Percentiles rank a stretch among this genome's conserved stretches.
These are phyloP conservation scores for Phialophora verrucosa DNA, from an alignment of 2,329 filamentous ascomycete genomes.

Conservation along the genomic window DNA sequence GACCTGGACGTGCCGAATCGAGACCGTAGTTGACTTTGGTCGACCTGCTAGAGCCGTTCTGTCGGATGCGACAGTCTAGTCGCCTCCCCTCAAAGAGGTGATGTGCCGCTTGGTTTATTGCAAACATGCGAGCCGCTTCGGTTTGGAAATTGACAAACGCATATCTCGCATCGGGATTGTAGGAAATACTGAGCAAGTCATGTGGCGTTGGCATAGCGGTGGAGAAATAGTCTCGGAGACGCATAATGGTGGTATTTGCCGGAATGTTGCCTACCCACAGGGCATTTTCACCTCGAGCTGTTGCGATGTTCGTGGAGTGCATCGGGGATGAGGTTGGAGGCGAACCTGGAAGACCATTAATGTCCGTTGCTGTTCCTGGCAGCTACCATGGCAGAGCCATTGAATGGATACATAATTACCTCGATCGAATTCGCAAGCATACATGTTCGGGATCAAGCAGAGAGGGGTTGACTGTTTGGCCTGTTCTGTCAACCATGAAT, in stretches of 20 bases:
- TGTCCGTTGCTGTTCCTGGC: neutral
- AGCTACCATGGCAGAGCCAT: too few species aligned
- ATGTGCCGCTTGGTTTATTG: slow-evolving; percentile 26
- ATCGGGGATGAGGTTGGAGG: neutral
- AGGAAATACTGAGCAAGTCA: slow-evolving; percentile 31
- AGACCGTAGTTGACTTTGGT: slow-evolving; percentile 34
- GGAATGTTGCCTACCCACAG: slow-evolving; percentile 37
- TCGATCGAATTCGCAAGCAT: neutral
- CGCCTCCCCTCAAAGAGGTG: slow-evolving; percentile 28
- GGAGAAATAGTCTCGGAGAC: slow-evolving; percentile 31
- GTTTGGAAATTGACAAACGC: slow-evolving; percentile 33
- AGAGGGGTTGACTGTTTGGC: neutral
- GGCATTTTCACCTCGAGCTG: slow-evolving; percentile 25
- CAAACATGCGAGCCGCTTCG: slow-evolving; percentile 19
- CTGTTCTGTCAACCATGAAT: neutral
- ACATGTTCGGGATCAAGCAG: neutral
- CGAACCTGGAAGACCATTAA: neutral
- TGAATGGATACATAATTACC: neutral
- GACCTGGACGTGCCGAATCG: neutral
- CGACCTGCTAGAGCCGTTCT: slow-evolving; percentile 24
- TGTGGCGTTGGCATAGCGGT: slow-evolving; percentile 2
- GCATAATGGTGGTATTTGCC: slow-evolving; percentile 26
- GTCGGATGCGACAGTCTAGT: slow-evolving; percentile 33
- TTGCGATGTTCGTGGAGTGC: slow-evolving; percentile 5
- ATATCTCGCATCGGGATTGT: slow-evolving; percentile 33